Conservation (phyloP, 2,329 filamentous ascomycete species). For the Colletotrichum spaethianum region DNA sequence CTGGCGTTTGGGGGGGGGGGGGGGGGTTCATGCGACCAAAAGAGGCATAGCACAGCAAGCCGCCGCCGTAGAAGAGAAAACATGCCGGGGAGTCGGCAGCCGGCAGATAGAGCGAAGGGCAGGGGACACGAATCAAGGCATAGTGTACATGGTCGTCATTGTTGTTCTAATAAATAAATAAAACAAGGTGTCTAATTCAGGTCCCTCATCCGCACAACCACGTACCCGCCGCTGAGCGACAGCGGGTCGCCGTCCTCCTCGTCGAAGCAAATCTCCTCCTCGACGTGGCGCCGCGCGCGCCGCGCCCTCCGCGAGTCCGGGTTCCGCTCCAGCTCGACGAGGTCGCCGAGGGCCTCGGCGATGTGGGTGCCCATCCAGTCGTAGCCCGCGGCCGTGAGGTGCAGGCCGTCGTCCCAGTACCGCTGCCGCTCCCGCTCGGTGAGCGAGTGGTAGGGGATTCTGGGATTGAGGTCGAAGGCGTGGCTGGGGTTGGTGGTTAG, state of each 20-base stretch:
- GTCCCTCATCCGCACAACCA: constrained; percentile 67
- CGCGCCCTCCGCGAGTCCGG: constrained; percentile 44
- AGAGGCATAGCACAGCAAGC: constrained; percentile 36
- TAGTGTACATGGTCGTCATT: background rate
- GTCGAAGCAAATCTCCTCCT: constrained; percentile 58
- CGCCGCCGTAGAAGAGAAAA: constrained; percentile 7
- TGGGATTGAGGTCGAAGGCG: constrained; percentile 68
- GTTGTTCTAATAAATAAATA: background rate
- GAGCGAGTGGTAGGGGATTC: constrained; percentile 69
- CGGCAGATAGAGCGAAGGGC: constrained; percentile 9
- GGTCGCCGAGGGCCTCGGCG: constrained; percentile 65
- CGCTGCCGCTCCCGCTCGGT: constrained; percentile 58
- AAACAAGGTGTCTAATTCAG: constrained; percentile 57
- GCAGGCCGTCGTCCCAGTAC: constrained; percentile 74
- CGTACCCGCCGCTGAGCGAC: constrained; percentile 65
- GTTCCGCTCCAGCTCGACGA: constrained; percentile 47
- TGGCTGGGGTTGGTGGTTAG: constrained; percentile 56
- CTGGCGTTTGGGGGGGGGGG: constrained; percentile 38
- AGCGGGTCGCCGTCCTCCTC: constrained; percentile 65
- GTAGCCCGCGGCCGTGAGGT: constrained; percentile 72
- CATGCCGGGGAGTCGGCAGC: background rate
- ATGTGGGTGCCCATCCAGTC: constrained; percentile 73
- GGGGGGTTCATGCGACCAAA: constrained; percentile 27
- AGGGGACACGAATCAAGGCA: background rate
- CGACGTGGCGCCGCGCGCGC: constrained; percentile 50